phyloP scores from a whole-genome alignment of 345 rosid genomes.

The Aquilaria malaccensis region DNA sequence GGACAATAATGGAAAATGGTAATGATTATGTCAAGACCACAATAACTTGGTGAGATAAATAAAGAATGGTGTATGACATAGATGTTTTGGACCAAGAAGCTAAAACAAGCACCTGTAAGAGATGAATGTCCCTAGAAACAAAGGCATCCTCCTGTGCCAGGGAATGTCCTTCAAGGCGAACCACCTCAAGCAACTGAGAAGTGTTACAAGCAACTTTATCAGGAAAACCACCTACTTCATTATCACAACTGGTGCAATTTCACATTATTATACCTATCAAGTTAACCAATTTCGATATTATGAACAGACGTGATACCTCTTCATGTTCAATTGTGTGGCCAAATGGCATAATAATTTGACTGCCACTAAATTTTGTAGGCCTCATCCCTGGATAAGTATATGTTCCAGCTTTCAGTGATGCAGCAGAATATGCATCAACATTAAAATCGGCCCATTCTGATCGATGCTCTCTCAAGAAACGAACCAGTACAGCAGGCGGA shows the following conservation, averaged over 20 bases:
- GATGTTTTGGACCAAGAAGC: neutral
- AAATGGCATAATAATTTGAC: slow-evolving; percentile 94
- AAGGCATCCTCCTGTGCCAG: slow-evolving; percentile 93
- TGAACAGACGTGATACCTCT: slow-evolving; percentile 43
- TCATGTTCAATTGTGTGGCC: slow-evolving; percentile 97
- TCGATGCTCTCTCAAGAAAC: slow-evolving; percentile 95
- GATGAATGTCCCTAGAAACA: slow-evolving; percentile 86
- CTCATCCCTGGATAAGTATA: slow-evolving; percentile 91
- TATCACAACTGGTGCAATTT: too few relatives aligned
- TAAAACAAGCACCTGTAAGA: slow-evolving; percentile 63
- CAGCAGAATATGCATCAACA: slow-evolving; percentile 95
- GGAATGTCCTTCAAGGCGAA: slow-evolving; percentile 93
- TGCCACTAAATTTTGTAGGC: slow-evolving; percentile 89
- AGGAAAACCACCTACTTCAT: too few relatives aligned
- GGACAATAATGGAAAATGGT: too few relatives aligned
- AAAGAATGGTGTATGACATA: neutral
- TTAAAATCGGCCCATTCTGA: slow-evolving; percentile 99
- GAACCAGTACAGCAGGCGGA: slow-evolving; percentile 88
- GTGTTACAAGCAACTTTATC: neutral
- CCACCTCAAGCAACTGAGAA: slow-evolving; percentile 82
- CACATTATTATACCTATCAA: too few relatives aligned
- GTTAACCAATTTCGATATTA: too few relatives aligned
- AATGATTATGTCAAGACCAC: too few relatives aligned
- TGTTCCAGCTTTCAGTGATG: slow-evolving; percentile 68
- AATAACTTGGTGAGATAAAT: neutral